Conservation (phyloP, 2,329 filamentous ascomycete species). For the Pseudogymnoascus sp. region DNA sequence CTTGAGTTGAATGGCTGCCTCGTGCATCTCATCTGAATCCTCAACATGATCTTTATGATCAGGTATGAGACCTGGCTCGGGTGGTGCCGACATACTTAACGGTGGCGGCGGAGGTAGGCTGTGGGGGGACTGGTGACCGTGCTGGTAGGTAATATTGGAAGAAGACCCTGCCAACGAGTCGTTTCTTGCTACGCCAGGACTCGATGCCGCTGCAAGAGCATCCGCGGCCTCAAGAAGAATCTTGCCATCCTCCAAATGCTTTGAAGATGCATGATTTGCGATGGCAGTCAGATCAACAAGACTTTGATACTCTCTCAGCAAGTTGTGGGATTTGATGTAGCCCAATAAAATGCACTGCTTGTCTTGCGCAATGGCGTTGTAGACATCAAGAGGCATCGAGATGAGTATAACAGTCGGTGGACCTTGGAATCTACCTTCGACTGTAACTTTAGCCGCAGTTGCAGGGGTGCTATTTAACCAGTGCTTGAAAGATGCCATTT, state of each 20-base stretch:
- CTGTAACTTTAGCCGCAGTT: slow-evolving; percentile 48
- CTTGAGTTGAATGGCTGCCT: slow-evolving; percentile 58
- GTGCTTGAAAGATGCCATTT: slow-evolving; percentile 58
- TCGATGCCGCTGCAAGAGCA: slow-evolving; percentile 24
- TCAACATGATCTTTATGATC: slow-evolving; percentile 43
- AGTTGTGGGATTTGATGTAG: slow-evolving; percentile 58
- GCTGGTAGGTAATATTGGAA: slow-evolving; percentile 7
- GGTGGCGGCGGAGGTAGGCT: neutral
- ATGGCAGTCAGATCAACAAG: slow-evolving; percentile 40
- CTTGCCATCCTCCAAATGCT: slow-evolving; percentile 48
- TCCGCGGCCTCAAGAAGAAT: slow-evolving; percentile 40
- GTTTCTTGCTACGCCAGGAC: slow-evolving; percentile 33
- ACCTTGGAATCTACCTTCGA: slow-evolving; percentile 60
- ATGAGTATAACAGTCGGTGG: slow-evolving; percentile 58
- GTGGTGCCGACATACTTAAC: neutral
- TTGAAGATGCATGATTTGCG: slow-evolving; percentile 36
- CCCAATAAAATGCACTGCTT: slow-evolving; percentile 59
- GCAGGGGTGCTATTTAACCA: slow-evolving; percentile 55
- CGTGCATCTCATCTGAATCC: slow-evolving; percentile 61
- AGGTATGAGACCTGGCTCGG: slow-evolving; percentile 15
- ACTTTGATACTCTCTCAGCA: slow-evolving; percentile 54
- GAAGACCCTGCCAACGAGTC: slow-evolving; percentile 29
- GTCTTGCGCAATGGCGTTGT: slow-evolving; percentile 56
- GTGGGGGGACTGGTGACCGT: neutral
- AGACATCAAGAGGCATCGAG: slow-evolving; percentile 56